Base-by-base conservation (phyloP, 768 basidiomycete genomes). In the Suillus spraguei region DNA sequence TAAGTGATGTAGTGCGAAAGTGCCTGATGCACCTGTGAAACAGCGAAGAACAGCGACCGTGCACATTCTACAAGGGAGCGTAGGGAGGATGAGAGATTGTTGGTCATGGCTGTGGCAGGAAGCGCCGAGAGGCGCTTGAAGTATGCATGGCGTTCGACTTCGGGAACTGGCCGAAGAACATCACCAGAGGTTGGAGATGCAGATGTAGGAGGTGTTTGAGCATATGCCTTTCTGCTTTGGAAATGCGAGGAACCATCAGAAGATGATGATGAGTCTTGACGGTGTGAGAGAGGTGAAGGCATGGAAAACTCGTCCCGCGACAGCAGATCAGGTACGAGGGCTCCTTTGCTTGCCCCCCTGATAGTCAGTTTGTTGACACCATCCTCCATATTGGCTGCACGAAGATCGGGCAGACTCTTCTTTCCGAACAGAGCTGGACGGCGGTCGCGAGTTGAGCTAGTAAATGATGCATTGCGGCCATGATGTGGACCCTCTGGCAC, bases 91-190 rank as follows among this genome's bases (percentile, higher is more conserved):
- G 96, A 92, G 10, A 97, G 83, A 22, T 87, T 81, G 67, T 84
- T 85, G 22, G 87, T 82, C 38, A 87, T 82, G 9, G 81, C 77
- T 38, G 85, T 83, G 1, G 80, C 77, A 2, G 91, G 90, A 5
- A 94, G 78, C 38, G 89, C 87, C 2, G 94, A 95, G 28, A 97
- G 81, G n/a, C 95, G 88, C 42, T 90, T 89, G 78, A 99, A 99
- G 76, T 99, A 99, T 2, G 94, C 92, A 70, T 94, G 91, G 28
- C 92, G 87, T 70, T 96, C 93, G 4, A 85, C 83, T 47, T 94
- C 87, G 22, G 86, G 84, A 4, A 83, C 78, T 1, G 81, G 75
- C 49, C 78, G 80, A 7, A 68, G 60, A 47, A 67, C 71, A 47
- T 78, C 78, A 9, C 72, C 66, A 24, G 75, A 69, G 3, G 79